A percentile compares a stretch with the other conserved stretches of the same genome.
Evolutionary conservation across 306 rosid species (phyloP).

Genomic region (Medicago lupulina): DNA sequence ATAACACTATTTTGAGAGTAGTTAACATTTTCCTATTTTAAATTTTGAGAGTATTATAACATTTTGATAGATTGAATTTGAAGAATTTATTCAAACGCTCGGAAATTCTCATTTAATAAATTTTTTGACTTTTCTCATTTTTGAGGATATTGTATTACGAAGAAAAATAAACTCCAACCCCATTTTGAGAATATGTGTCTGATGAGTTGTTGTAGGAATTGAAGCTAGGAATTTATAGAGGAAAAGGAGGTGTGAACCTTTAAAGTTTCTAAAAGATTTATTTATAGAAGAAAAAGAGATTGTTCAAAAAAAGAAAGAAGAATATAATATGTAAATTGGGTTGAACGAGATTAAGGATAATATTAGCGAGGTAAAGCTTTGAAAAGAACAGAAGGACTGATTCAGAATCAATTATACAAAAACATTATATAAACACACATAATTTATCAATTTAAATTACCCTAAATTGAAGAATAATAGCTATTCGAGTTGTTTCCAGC

Average conservation of each 20-base stretch:
- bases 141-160: too few relatives aligned
- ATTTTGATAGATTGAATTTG: too few relatives aligned
- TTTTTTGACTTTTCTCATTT: too few relatives aligned
- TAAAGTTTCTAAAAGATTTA: constrained; percentile 17
- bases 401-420: constrained; percentile 13
- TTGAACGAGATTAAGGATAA: too few relatives aligned
- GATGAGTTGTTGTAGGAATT: constrained; percentile 36
- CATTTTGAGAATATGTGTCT: neutral
- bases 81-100: too few relatives aligned
- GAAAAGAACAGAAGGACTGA: neutral
- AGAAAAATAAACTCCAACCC: too few relatives aligned
- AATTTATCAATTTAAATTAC: constrained; percentile 12
- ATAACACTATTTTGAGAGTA: too few relatives aligned
- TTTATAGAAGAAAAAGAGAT: constrained; percentile 37
- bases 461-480: neutral
- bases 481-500: neutral
- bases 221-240: constrained; percentile 47
- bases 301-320: neutral
- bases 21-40: too few relatives aligned
- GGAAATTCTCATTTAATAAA: too few relatives aligned
- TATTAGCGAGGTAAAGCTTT: neutral
- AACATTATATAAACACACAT: neutral
- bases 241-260: neutral
- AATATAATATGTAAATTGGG: too few relatives aligned
- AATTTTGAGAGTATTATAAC: too few relatives aligned